Conservation (phyloP, 306 rosid species). For the Corylus avellana region DNA sequence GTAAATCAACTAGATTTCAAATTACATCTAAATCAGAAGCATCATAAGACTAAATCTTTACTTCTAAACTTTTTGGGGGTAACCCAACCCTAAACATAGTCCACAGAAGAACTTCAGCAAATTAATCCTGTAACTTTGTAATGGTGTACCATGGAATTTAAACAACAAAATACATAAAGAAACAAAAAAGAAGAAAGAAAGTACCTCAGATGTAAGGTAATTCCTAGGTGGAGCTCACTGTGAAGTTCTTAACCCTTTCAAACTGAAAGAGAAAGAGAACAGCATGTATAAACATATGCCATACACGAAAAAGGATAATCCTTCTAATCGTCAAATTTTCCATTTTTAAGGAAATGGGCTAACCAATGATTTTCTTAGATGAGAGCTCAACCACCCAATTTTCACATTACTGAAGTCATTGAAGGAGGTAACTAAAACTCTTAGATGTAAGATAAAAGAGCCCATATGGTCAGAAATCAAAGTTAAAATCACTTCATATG, state of each 20-base stretch:
- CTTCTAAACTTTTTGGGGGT: not conserved
- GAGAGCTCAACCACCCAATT: not conserved
- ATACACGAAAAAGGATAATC: not conserved
- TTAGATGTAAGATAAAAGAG: not conserved
- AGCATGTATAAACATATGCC: not conserved
- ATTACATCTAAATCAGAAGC: slow-evolving; percentile 11
- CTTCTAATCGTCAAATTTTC: not conserved
- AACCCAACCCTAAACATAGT: not conserved
- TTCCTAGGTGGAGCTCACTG: not conserved
- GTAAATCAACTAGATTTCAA: slow-evolving; percentile 3
- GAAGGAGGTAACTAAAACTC: not conserved
- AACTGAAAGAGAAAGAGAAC: not conserved
- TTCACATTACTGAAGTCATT: not conserved
- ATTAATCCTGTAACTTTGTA: not conserved
- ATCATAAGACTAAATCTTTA: no score
- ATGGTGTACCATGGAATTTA: no score
- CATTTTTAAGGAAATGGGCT: not conserved
- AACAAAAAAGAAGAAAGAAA: not conserved
- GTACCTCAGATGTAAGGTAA: not conserved
- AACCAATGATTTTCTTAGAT: not conserved
- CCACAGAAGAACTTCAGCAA: not conserved
- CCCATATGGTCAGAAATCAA: not conserved
- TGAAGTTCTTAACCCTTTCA: not conserved
- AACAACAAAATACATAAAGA: not conserved
- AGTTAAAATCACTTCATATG: not conserved